A percentile compares a stretch with the other conserved stretches of the same genome.
Conservation (phyloP, 1,284 basidiomycete species). For the Ganoderma lucidum region DNA sequence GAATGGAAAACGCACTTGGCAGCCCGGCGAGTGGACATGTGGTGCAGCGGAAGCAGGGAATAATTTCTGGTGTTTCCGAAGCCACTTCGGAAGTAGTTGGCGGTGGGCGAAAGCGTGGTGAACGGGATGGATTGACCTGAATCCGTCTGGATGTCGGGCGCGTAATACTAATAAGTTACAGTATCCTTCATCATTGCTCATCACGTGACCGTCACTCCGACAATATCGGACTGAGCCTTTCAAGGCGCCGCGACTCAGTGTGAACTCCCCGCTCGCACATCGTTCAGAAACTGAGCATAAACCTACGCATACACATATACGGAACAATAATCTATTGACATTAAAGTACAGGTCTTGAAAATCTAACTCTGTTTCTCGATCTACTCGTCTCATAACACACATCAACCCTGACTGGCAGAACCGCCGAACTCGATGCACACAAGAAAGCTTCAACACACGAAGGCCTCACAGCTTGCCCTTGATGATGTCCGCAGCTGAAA, state of each 20-base stretch:
- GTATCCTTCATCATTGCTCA: constrained; percentile 1
- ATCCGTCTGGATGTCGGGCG: constrained; percentile 28
- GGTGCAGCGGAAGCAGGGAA: constrained; percentile 1
- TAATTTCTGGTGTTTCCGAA: background rate
- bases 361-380: background rate
- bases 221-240: background rate
- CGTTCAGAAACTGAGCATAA: background rate
- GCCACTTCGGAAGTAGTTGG: background rate
- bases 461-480: constrained; percentile 34
- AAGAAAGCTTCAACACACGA: constrained; percentile 12
- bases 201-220: constrained; percentile 24
- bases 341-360: background rate
- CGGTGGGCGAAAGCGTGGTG: constrained; percentile 15
- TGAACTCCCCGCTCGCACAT: background rate
- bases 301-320: no score
- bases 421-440: background rate
- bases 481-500: constrained; percentile 43
- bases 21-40: constrained; percentile 34
- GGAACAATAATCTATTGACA: background rate
- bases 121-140: constrained; percentile 34
- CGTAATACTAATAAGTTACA: background rate
- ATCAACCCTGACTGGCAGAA: no score
- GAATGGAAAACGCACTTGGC: constrained; percentile 37
- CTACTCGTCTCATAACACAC: background rate
- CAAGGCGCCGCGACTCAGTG: background rate